Conservation (phyloP, 768 basidiomycete genomes). For the Daedalea quercina region DNA sequence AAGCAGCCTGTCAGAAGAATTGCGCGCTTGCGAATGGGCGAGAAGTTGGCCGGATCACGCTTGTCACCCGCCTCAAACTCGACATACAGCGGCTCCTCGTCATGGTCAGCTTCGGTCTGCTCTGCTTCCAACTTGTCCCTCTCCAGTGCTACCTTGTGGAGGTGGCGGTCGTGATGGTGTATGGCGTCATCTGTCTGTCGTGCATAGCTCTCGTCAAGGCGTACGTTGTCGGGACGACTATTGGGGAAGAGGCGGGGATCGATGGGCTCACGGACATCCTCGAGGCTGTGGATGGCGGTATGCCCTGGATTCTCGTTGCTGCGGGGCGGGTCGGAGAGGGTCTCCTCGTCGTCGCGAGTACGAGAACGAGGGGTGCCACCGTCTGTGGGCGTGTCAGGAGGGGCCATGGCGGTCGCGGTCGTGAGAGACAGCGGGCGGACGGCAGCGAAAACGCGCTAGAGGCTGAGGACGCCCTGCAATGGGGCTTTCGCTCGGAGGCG, state of each 20-base stretch:
- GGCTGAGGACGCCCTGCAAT: no score
- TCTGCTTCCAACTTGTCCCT: background rate
- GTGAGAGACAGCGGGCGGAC: no score
- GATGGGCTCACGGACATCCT: slow-evolving; percentile 23
- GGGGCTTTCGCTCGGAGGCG: no score
- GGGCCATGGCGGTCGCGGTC: background rate
- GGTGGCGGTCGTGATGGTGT: slow-evolving; percentile 16
- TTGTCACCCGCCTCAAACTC: slow-evolving; percentile 28
- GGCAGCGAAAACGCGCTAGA: no score
- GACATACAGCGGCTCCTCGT: slow-evolving; percentile 21
- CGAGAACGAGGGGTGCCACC: background rate
- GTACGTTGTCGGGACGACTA: slow-evolving; percentile 24
- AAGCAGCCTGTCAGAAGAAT: slow-evolving; percentile 41
- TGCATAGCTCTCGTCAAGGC: slow-evolving; percentile 27
- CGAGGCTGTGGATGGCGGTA: slow-evolving; percentile 10
- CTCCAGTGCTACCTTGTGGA: slow-evolving; percentile 4
- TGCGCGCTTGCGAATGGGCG: slow-evolving; percentile 25
- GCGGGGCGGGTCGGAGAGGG: slow-evolving; percentile 4
- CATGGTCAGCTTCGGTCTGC: background rate
- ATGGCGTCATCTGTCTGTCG: slow-evolving; percentile 27
- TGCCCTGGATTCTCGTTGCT: no score
- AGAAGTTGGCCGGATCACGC: slow-evolving; percentile 27
- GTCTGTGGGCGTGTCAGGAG: no score
- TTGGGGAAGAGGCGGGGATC: slow-evolving; percentile 32
- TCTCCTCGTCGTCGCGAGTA: slow-evolving; percentile 9